Percentiles rank a stretch among this genome's conserved stretches.
Evolutionary conservation across 1,139 yeast genomes (phyloP).

Genomic region (Candida sanyaensis): DNA sequence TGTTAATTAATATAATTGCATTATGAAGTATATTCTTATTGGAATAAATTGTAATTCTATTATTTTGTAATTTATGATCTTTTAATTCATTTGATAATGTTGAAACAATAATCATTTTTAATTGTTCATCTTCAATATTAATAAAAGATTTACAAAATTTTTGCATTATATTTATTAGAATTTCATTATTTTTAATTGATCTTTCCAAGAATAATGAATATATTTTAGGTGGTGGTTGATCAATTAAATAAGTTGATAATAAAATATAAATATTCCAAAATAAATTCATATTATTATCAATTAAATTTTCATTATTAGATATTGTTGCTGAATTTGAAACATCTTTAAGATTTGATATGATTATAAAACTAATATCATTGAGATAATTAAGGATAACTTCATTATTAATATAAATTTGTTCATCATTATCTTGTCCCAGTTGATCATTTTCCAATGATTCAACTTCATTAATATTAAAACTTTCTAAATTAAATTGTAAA

Average conservation of each 20-base stretch:
- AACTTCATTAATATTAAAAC: constrained; percentile 8
- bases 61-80: constrained; percentile 24
- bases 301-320: constrained; percentile 18
- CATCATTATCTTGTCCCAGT: constrained; percentile 4
- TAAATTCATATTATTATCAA: constrained; percentile 27
- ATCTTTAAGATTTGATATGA: constrained; percentile 26
- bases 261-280: constrained; percentile 49
- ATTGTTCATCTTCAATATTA: constrained; percentile 23
- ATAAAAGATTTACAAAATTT: constrained; percentile 30
- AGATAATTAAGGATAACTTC: constrained; percentile 47
- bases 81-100: constrained; percentile 48
- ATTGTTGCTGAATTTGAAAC: constrained; percentile 9
- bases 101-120: constrained; percentile 37
- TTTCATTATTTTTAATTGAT: constrained; percentile 19
- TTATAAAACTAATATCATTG: constrained; percentile 44
- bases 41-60: constrained; percentile 26
- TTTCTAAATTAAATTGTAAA: constrained; percentile 28
- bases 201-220: constrained; percentile 36
- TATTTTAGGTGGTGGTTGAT: constrained; percentile 29
- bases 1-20: constrained; percentile 47
- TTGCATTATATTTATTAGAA: constrained; percentile 22
- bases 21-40: constrained; percentile 47
- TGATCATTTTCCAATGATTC: constrained; percentile 1
- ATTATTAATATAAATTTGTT: constrained; percentile 23
- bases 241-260: constrained; percentile 38